Evolutionary conservation across 2,329 filamentous ascomycete species (phyloP).

Genomic region (Penicillium sp.): DNA sequence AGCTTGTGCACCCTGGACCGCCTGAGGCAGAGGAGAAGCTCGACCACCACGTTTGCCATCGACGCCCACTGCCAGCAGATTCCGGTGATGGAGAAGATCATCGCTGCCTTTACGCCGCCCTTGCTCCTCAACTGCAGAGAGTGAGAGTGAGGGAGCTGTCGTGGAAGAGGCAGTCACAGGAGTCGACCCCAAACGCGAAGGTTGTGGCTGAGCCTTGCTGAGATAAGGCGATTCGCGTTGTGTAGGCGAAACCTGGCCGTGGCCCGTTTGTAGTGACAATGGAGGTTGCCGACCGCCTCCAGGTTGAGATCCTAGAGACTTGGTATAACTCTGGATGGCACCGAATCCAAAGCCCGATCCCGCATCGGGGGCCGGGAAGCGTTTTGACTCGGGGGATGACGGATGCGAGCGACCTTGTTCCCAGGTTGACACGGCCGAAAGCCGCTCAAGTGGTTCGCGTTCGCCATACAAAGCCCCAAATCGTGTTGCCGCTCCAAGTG

Average conservation of each 20-base stretch:
- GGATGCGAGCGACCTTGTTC: slow-evolving; percentile 47
- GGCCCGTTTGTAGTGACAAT: slow-evolving; percentile 43
- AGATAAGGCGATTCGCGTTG: slow-evolving; percentile 44
- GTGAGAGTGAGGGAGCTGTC: slow-evolving; percentile 36
- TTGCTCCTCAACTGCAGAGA: slow-evolving; percentile 43
- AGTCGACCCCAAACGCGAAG: slow-evolving; percentile 43
- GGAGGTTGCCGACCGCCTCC: slow-evolving; percentile 41
- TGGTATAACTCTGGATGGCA: slow-evolving; percentile 50
- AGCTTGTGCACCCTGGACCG: slow-evolving; percentile 88
- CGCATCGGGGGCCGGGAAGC: slow-evolving; percentile 41
- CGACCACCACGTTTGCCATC: slow-evolving; percentile 83
- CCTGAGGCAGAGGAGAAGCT: slow-evolving; percentile 86
- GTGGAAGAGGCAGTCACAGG: slow-evolving; percentile 33
- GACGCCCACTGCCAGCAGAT: slow-evolving; percentile 71
- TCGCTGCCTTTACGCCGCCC: slow-evolving; percentile 57
- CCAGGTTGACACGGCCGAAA: slow-evolving; percentile 40
- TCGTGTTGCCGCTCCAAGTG: slow-evolving; percentile 33
- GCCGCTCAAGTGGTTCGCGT: slow-evolving; percentile 40
- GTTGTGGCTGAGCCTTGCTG: slow-evolving; percentile 41
- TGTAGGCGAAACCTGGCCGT: slow-evolving; percentile 41
- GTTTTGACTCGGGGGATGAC: slow-evolving; percentile 46
- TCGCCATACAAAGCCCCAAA: slow-evolving; percentile 44
- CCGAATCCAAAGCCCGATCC: slow-evolving; percentile 46
- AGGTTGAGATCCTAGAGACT: slow-evolving; percentile 49
- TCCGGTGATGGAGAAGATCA: slow-evolving; percentile 66